These are phyloP conservation scores for Gliomastix tumulicola DNA, from an alignment of 2,329 filamentous ascomycete species.

Conservation along the genomic window DNA sequence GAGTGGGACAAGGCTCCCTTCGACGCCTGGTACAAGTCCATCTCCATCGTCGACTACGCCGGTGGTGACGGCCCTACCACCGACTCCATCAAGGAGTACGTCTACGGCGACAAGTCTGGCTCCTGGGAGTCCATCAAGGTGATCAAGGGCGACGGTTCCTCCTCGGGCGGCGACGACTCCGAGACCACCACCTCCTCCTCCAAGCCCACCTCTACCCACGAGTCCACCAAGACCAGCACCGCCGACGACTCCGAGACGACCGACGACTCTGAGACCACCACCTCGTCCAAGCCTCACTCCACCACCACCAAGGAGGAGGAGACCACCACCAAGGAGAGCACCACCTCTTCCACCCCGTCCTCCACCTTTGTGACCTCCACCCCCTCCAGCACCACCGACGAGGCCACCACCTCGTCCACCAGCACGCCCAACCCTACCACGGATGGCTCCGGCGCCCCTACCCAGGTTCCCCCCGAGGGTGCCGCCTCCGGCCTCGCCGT, in stretches of 20 bases:
- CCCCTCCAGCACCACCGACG: constrained; percentile 9
- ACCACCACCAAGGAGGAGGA: constrained; percentile 10
- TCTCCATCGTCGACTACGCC: constrained; percentile 47
- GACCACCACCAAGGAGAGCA: constrained; percentile 6
- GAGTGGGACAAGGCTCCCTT: constrained; percentile 46
- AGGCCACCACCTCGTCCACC: constrained; percentile 5
- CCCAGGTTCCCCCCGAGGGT: no score
- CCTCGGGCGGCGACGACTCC: constrained; percentile 8
- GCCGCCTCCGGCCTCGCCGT: constrained; percentile 15
- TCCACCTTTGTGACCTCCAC: constrained; percentile 9
- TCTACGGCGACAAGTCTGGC: constrained; percentile 42
- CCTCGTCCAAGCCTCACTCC: constrained; percentile 6
- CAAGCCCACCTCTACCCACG: constrained; percentile 4
- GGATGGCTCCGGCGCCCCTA: no score
- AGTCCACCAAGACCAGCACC: constrained; percentile 10
- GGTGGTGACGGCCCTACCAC: constrained; percentile 33
- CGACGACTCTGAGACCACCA: constrained; percentile 7
- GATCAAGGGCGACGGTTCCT: constrained; percentile 24
- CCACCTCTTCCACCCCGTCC: constrained; percentile 13
- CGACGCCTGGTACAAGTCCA: constrained; percentile 48
- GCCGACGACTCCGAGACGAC: constrained; percentile 7
- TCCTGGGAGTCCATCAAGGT: constrained; percentile 45
- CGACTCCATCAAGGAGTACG: constrained; percentile 41
- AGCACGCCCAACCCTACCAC: constrained; percentile 9
- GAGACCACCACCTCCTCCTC: constrained; percentile 2